phyloP scores from a whole-genome alignment of 2,329 filamentous ascomycete species.

The Paraphaeosphaeria minitans region DNA sequence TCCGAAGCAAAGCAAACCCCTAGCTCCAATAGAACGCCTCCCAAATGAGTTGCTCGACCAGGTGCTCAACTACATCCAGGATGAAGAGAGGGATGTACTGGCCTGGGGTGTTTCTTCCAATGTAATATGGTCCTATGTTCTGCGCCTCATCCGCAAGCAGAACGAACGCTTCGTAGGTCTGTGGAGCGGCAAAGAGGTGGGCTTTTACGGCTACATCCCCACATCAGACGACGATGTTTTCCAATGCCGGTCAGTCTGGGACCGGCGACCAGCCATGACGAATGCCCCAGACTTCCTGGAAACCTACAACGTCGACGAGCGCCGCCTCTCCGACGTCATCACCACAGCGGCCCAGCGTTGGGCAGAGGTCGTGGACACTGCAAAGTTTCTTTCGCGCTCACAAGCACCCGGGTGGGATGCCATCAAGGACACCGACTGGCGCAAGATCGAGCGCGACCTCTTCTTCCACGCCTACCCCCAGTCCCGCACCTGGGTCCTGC shows the following conservation, averaged over 20 bases:
- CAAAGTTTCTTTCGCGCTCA: not conserved
- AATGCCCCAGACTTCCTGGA: slow-evolving; percentile 4
- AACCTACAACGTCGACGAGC: slow-evolving; percentile 3
- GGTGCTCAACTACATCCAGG: slow-evolving; percentile 14
- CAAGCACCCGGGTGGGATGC: not conserved
- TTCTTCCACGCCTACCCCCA: slow-evolving; percentile 12
- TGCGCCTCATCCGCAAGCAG: slow-evolving; percentile 9
- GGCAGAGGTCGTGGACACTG: not conserved
- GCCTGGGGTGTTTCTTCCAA: slow-evolving; percentile 15
- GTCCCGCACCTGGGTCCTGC: slow-evolving; percentile 17
- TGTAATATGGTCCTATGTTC: slow-evolving; percentile 13
- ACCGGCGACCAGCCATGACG: not conserved
- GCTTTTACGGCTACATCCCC: slow-evolving; percentile 10
- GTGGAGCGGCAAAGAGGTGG: slow-evolving; percentile 15
- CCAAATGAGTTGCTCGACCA: slow-evolving; percentile 20
- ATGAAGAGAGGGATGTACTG: slow-evolving; percentile 12
- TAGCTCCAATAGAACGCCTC: slow-evolving; percentile 12
- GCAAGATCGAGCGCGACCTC: slow-evolving; percentile 13
- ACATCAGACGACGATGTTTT: slow-evolving; percentile 7
- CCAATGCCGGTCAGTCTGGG: slow-evolving; percentile 3
- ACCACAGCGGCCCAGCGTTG: slow-evolving; percentile 6
- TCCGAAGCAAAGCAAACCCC: not conserved
- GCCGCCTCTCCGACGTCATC: not conserved
- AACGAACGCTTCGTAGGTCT: slow-evolving; percentile 9
- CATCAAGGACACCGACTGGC: slow-evolving; percentile 1